phyloP scores from a whole-genome alignment of 1,284 basidiomycete species.

The Leccinum brunneo-olivaceum region DNA sequence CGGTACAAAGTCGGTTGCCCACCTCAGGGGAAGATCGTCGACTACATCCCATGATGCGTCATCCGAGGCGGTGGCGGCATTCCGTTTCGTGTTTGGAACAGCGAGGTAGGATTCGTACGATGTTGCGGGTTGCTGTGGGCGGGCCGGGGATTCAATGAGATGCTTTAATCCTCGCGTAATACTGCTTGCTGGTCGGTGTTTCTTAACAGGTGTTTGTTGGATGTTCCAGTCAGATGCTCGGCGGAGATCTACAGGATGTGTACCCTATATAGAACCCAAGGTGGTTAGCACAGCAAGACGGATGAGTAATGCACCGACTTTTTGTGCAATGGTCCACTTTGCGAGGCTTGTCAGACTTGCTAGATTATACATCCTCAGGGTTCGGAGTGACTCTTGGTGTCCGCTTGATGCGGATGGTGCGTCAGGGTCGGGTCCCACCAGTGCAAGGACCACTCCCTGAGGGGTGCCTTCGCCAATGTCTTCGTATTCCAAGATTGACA shows the following conservation, averaged over 20 bases:
- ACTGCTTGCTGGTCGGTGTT: constrained; percentile 49
- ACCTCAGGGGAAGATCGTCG: constrained; percentile 68
- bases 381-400: constrained; percentile 47
- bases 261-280: constrained; percentile 36
- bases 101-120: constrained; percentile 32
- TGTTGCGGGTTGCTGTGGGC: constrained; percentile 22
- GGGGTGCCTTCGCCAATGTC: constrained; percentile 51
- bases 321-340: constrained; percentile 62
- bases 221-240: constrained; percentile 45
- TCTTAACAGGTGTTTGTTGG: constrained; percentile 46
- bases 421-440: constrained; percentile 57
- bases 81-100: constrained; percentile 23
- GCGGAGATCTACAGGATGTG: constrained; percentile 54
- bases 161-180: constrained; percentile 55
- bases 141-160: constrained; percentile 41
- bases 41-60: constrained; percentile 67
- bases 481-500: constrained; percentile 66
- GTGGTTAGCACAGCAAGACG: constrained; percentile 4
- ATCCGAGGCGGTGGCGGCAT: constrained; percentile 30
- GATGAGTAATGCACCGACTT: constrained; percentile 36
- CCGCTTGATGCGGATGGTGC: constrained; percentile 36
- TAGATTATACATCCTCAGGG: constrained; percentile 74
- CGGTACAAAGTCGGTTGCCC: constrained; percentile 76
- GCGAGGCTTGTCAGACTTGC: constrained; percentile 66
- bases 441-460: constrained; percentile 67